A percentile compares a stretch with the other conserved stretches of the same genome.
Conservation (phyloP, 306 rosid species). For the Hylodesmum podocarpum region DNA sequence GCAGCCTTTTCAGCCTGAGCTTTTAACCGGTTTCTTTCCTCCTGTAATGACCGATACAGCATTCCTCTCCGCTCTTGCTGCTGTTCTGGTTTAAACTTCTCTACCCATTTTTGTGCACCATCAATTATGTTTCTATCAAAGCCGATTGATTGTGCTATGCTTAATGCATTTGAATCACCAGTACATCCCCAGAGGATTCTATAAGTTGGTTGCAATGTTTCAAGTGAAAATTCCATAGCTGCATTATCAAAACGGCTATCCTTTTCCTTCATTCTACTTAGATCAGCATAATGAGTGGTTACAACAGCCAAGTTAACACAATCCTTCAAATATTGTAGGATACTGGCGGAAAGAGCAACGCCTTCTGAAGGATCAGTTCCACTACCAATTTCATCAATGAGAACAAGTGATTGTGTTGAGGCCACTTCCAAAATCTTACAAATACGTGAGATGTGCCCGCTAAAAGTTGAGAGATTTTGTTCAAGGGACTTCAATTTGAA, state of each 20-base stretch:
- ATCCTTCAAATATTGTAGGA: conserved; percentile 79
- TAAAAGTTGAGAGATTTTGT: conserved; percentile 96
- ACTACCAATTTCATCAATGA: conserved; percentile 91
- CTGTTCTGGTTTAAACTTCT: conserved; percentile 75
- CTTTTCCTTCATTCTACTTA: conserved; percentile 72
- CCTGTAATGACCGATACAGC: conserved; percentile 63
- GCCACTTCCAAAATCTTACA: conserved; percentile 71
- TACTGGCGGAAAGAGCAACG: conserved; percentile 90
- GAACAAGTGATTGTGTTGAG: conserved; percentile 79
- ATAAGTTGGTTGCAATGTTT: conserved; percentile 81
- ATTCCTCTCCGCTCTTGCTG: conserved; percentile 81
- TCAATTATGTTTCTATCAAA: conserved; percentile 68
- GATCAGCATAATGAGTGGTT: conserved; percentile 93
- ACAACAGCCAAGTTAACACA: conserved; percentile 76
- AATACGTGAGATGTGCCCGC: conserved; percentile 84
- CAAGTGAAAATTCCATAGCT: conserved; percentile 82
- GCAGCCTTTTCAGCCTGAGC: conserved; percentile 67
- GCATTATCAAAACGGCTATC: conserved; percentile 79
- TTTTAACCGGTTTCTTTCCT: conserved; percentile 75
- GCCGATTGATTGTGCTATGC: conserved; percentile 78
- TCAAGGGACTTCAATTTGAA: conserved; percentile 80
- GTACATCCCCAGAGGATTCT: conserved; percentile 86
- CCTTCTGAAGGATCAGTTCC: conserved; percentile 99
- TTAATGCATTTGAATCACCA: conserved; percentile 90
- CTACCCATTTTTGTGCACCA: conserved; percentile 66